phyloP scores from a whole-genome alignment of 2,329 filamentous ascomycete species.

The Epichloe sibirici region DNA sequence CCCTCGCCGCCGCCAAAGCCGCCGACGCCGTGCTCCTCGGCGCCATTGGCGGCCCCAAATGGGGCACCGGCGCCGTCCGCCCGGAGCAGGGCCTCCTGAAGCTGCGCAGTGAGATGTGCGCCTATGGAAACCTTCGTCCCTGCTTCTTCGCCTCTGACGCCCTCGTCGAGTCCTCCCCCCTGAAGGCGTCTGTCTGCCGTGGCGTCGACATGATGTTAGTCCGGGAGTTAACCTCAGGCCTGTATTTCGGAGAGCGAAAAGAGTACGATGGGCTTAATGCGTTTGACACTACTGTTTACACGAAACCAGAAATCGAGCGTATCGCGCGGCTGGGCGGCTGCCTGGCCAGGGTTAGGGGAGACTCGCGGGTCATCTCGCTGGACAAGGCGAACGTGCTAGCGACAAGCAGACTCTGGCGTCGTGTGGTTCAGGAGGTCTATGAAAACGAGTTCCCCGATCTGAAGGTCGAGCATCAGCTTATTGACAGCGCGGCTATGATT shows the following conservation, averaged over 20 bases:
- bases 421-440: slow-evolving; percentile 75
- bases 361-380: slow-evolving; percentile 60
- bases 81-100: slow-evolving; percentile 86
- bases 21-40: slow-evolving; percentile 87
- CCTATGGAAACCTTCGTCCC: slow-evolving; percentile 89
- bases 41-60: slow-evolving; percentile 92
- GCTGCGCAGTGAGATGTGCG: slow-evolving; percentile 85
- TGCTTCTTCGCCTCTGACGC: slow-evolving; percentile 90
- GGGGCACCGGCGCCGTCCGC: slow-evolving; percentile 77
- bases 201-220: slow-evolving; percentile 89
- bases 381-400: slow-evolving; percentile 97
- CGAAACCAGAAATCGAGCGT: slow-evolving; percentile 72
- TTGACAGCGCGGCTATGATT: slow-evolving; percentile 90
- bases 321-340: slow-evolving; percentile 70
- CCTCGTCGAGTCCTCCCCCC: slow-evolving; percentile 70
- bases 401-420: slow-evolving; percentile 79
- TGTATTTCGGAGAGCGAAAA: slow-evolving; percentile 87
- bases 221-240: slow-evolving; percentile 81
- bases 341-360: slow-evolving; percentile 64
- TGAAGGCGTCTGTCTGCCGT: slow-evolving; percentile 74
- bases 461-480: slow-evolving; percentile 76
- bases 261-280: slow-evolving; percentile 40
- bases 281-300: slow-evolving; percentile 82
- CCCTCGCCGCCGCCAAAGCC: slow-evolving; percentile 68
- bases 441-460: slow-evolving; percentile 80